These are phyloP conservation scores for Rhizoclosmatium globosum DNA, from an alignment of 192 early-diverging fungal genomes.

Conservation along the genomic window DNA sequence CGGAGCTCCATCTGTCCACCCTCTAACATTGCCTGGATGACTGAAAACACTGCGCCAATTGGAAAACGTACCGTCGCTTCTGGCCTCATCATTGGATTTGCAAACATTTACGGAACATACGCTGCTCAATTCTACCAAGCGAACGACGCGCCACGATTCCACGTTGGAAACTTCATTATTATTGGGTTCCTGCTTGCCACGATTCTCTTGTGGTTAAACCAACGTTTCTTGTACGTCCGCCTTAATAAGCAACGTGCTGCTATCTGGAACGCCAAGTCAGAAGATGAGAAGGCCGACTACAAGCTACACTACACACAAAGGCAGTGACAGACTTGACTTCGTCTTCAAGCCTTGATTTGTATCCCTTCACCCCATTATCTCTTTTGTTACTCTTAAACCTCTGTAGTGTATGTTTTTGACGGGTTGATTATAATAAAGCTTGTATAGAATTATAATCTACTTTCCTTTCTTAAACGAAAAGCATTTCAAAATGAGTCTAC, in stretches of 20 bases:
- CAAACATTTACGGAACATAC: conserved; percentile 36
- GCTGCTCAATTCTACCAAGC: conserved; percentile 43
- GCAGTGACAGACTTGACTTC: conserved; percentile 65
- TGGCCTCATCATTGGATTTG: conserved; percentile 34
- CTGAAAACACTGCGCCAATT: conserved; percentile 40
- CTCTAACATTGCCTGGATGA: conserved; percentile 42
- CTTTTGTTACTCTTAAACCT: no score
- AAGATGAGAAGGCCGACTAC: conserved; percentile 61
- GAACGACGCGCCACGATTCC: conserved; percentile 59
- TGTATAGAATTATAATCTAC: no score
- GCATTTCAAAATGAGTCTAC: no score
- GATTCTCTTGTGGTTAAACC: conserved; percentile 50
- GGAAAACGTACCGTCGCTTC: conserved; percentile 48
- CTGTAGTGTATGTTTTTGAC: no score
- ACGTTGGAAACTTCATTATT: conserved; percentile 57
- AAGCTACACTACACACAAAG: conserved; percentile 61
- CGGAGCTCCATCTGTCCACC: conserved; percentile 32
- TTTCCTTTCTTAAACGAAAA: no score
- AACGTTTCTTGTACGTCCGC: conserved; percentile 48
- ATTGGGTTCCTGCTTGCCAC: conserved; percentile 49
- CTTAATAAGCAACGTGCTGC: conserved; percentile 59
- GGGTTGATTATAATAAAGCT: no score
- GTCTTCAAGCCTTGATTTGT: conserved; percentile 19
- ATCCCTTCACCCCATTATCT: no score
- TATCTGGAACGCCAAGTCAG: conserved; percentile 58